Percentiles rank a stretch among this genome's conserved stretches.
These are phyloP conservation scores for Lasiodiplodia theobromae DNA, from an alignment of 2,329 filamentous ascomycete species.

Conservation along the genomic window DNA sequence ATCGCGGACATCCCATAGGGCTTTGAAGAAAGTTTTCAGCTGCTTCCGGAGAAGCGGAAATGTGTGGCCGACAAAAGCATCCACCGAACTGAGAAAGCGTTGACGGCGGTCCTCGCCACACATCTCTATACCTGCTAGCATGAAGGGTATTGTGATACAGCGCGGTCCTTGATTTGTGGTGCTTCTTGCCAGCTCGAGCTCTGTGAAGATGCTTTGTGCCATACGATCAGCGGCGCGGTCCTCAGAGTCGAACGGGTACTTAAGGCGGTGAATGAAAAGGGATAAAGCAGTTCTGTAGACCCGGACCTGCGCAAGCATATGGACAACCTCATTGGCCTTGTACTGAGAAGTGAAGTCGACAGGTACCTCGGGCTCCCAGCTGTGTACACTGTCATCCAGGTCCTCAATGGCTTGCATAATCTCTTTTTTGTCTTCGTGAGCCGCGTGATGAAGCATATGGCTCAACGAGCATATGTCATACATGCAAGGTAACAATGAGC, in stretches of 20 bases:
- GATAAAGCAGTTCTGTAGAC: background rate
- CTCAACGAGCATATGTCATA: background rate
- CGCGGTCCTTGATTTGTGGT: background rate
- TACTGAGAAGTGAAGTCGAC: background rate
- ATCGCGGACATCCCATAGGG: background rate
- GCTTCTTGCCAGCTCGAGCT: background rate
- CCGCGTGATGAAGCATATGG: background rate
- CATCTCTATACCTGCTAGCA: background rate
- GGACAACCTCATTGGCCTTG: background rate
- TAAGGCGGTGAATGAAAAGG: background rate
- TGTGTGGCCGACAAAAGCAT: background rate
- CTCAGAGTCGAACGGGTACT: background rate
- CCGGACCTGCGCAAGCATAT: background rate
- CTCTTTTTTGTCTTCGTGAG: background rate
- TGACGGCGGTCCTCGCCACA: background rate
- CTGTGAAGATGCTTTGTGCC: background rate
- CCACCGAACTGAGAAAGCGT: background rate
- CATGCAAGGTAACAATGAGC: background rate
- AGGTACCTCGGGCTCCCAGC: background rate
- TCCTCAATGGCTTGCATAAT: background rate
- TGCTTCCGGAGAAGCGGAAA: constrained; percentile 4
- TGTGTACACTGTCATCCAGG: background rate
- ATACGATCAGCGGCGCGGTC: background rate
- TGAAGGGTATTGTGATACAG: background rate
- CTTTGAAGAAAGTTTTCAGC: background rate